Base-by-base conservation (phyloP, 2,329 filamentous ascomycete genomes). In the Alternaria brassicicola region DNA sequence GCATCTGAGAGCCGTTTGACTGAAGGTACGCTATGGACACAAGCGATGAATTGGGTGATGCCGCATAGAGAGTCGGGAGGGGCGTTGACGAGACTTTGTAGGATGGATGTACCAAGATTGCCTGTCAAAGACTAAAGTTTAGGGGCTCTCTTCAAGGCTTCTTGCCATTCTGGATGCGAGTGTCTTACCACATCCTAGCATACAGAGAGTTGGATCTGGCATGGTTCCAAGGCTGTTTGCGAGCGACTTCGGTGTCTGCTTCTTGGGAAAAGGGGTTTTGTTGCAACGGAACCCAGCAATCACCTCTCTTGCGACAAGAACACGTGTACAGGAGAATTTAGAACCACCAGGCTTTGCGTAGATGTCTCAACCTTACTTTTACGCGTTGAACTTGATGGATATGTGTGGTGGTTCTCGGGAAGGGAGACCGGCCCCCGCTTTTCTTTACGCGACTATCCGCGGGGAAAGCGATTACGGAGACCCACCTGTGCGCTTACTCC, bases 101-200 rank as follows among this genome's bases (percentile, higher is more conserved):
- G 45, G 28, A 55, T 55, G 6, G 52, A 6, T 9, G 23, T 39
- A 10, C 33, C 23, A 12, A 54, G 36, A 12, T 51, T 52, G 3
- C 21, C 10, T 15, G 9, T 2, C 17, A 28, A 2, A 21, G 2
- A 2, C 1, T 31, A 10, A n/a, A 5, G 23, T 26, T 42, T 1
- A 42, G 39, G 25, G 13, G 2, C n/a, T 4, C 5, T n/a, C 4
- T 17, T 9, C 38, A 23, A 41, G 6, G 23, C 6, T 0, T 8
- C 6, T 41, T 12, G 4, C 23, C 23, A 3, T 25, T 41, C 13
- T 25, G 0, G 1, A n/a, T 15, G 12, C 3, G 4, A 1, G 10
- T 0, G 8, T 52, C 66, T 28, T 70, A 69, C 71, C 72, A 54
- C 72, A 75, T 19, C 72, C 72, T 2, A 75, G 47, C 3, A 75